Evolutionary conservation across 768 basidiomycete species (phyloP).

Genomic region (Astraeus odoratus): DNA sequence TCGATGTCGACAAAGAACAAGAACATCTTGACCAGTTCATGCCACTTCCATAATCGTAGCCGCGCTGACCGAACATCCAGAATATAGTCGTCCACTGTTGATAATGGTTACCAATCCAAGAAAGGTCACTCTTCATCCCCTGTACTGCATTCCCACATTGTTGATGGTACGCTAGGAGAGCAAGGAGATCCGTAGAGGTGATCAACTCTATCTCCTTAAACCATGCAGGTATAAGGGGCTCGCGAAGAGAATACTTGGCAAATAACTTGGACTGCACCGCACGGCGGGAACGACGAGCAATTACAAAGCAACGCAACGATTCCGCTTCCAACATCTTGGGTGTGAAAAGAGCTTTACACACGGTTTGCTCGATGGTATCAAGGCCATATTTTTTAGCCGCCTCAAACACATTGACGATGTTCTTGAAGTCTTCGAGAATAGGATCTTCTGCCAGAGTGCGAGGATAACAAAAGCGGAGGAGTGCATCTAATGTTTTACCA

Average conservation of each 20-base stretch:
- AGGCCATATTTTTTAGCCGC: conserved; percentile 15
- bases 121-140: neutral
- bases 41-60: no score
- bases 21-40: no score
- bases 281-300: conserved; percentile 21
- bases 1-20: neutral
- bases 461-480: no score
- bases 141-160: conserved; percentile 11
- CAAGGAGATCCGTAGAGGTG: conserved; percentile 18
- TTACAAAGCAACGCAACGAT: conserved; percentile 26
- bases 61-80: neutral
- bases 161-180: conserved; percentile 17
- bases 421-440: conserved; percentile 7
- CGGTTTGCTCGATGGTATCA: conserved; percentile 11
- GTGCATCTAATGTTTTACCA: no score
- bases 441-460: conserved; percentile 15
- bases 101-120: conserved; percentile 13
- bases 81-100: neutral
- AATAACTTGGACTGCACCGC: conserved; percentile 21
- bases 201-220: conserved; percentile 23
- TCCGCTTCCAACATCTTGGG: conserved; percentile 13
- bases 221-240: conserved; percentile 17
- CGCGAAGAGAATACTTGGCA: conserved; percentile 20
- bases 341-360: conserved; percentile 14
- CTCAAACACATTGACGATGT: conserved; percentile 7